These are phyloP conservation scores for Beauveria medogensis DNA, from an alignment of 2,329 filamentous ascomycete species.

Conservation along the genomic window DNA sequence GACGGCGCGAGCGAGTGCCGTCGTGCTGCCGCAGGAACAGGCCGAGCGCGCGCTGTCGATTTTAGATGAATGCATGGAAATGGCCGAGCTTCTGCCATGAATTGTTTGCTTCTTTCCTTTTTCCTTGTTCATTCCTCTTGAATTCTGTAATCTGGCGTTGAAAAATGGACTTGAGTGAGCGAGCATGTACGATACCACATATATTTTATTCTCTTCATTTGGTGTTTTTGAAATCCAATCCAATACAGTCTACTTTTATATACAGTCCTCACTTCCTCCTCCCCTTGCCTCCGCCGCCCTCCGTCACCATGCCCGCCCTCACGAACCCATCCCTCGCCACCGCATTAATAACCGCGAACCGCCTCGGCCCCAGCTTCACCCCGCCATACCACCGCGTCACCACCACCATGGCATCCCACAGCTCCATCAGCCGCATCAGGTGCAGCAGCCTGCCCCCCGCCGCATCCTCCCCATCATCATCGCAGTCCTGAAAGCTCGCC, in stretches of 20 bases:
- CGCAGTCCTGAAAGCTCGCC: constrained; percentile 74
- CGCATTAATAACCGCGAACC: constrained; percentile 85
- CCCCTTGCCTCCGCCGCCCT: constrained; percentile 35
- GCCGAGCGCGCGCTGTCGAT: constrained; percentile 66
- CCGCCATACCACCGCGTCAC: constrained; percentile 96
- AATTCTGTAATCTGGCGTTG: not conserved
- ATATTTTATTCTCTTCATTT: not conserved
- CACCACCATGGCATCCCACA: constrained; percentile 88
- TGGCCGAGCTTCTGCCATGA: constrained; percentile 13
- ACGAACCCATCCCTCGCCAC: constrained; percentile 79
- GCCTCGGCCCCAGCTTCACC: constrained; percentile 75
- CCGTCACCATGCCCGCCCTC: constrained; percentile 60
- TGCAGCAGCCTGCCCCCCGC: constrained; percentile 80
- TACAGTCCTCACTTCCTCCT: constrained; percentile 28
- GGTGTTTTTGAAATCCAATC: too few species aligned
- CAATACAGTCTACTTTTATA: not conserved
- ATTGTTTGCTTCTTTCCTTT: not conserved
- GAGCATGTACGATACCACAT: constrained; percentile 18
- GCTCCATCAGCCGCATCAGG: constrained; percentile 88
- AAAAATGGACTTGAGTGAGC: not conserved
- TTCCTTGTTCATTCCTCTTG: not conserved
- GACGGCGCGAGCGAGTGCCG: constrained; percentile 80
- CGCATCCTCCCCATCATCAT: constrained; percentile 93
- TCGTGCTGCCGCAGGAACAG: constrained; percentile 73
- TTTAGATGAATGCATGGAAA: constrained; percentile 37